These are phyloP conservation scores for Erythrobasidium yunnanense DNA, from an alignment of 768 basidiomycete genomes.

Conservation along the genomic window DNA sequence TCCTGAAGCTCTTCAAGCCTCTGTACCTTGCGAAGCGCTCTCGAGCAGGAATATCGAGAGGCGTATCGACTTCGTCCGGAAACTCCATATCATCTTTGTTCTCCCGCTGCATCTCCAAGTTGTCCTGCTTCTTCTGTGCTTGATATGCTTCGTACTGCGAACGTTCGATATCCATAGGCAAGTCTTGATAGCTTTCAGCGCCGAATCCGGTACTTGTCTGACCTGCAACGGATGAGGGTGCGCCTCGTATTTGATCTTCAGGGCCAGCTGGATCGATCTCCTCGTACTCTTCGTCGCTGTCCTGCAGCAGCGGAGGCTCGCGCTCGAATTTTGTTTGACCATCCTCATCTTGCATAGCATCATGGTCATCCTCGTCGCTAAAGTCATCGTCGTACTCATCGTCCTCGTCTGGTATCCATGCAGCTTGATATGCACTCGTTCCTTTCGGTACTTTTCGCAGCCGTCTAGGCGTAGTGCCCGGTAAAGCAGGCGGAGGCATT, in stretches of 20 bases:
- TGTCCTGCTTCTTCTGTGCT: constrained; percentile 36
- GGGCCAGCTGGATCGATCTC: constrained; percentile 5
- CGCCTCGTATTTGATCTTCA: constrained; percentile 10
- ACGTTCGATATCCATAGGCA: constrained; percentile 21
- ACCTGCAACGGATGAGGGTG: background rate
- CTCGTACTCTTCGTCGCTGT: constrained; percentile 28
- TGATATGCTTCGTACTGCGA: constrained; percentile 40
- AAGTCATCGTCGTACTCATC: constrained; percentile 33
- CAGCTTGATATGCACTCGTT: constrained; percentile 90
- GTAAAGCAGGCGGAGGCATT: constrained; percentile 35
- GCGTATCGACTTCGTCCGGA: constrained; percentile 93
- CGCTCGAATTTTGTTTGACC: constrained; percentile 41
- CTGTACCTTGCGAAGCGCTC: constrained; percentile 82
- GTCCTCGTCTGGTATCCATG: constrained; percentile 61
- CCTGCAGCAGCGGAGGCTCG: constrained; percentile 69
- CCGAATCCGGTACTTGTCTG: background rate
- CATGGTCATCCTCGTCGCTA: constrained; percentile 46
- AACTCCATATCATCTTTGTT: constrained; percentile 75
- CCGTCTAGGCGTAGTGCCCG: constrained; percentile 64
- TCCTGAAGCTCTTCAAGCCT: constrained; percentile 81
- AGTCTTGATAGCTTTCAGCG: constrained; percentile 8
- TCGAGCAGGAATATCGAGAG: constrained; percentile 65
- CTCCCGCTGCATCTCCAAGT: constrained; percentile 51
- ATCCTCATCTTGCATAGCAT: constrained; percentile 45
- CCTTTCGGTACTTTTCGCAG: constrained; percentile 85